These are phyloP conservation scores for Venustampulla echinocandica DNA, from an alignment of 495 filamentous ascomycete genomes.

Conservation along the genomic window DNA sequence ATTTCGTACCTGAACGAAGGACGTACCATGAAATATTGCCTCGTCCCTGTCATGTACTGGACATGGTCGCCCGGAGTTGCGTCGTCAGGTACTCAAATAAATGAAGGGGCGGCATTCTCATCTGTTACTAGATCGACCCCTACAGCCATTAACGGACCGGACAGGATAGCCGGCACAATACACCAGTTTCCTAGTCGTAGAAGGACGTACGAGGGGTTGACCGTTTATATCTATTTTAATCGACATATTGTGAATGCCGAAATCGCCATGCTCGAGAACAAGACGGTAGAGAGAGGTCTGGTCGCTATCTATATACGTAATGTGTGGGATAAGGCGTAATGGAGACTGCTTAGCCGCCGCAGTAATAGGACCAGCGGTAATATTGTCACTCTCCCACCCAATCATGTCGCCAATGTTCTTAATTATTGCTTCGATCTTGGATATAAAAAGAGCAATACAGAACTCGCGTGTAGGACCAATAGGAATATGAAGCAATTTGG, in stretches of 20 bases:
- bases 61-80: conserved; percentile 16
- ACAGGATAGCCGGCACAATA: conserved; percentile 30
- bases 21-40: conserved; percentile 23
- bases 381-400: conserved; percentile 27
- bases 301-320: conserved; percentile 23
- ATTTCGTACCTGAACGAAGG: conserved; percentile 7
- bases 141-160: conserved; percentile 27
- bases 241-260: conserved; percentile 30
- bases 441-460: conserved; percentile 26
- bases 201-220: conserved; percentile 25
- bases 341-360: conserved; percentile 28
- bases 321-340: conserved; percentile 25
- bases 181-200: conserved; percentile 30
- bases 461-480: conserved; percentile 31
- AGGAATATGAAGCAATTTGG: conserved; percentile 25
- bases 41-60: conserved; percentile 24
- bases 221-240: conserved; percentile 22
- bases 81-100: conserved; percentile 20
- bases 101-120: conserved; percentile 22
- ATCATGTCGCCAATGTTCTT: conserved; percentile 29
- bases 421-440: conserved; percentile 33
- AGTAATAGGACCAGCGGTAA: conserved; percentile 27
- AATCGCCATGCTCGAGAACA: conserved; percentile 32
- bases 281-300: conserved; percentile 25
- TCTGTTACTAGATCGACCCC: conserved; percentile 25